Base-by-base conservation (phyloP, 2,329 filamentous ascomycete species). In the Xylaria sp. region DNA sequence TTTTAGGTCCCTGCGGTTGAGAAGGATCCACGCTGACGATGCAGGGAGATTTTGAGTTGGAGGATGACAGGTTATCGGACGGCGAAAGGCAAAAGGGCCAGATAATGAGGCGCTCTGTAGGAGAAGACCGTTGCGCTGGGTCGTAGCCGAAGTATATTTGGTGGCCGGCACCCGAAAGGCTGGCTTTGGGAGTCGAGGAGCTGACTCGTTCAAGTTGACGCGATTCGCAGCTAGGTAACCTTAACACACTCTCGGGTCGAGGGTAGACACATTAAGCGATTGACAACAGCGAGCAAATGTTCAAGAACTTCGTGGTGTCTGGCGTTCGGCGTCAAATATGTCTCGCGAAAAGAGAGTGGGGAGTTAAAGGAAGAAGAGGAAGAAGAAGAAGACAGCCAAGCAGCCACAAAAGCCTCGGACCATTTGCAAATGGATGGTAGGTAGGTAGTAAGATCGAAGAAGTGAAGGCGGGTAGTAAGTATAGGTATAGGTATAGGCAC, bases 51-150 rank as follows among this genome's bases (percentile, higher is more conserved):
- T 48, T 51, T 24, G 51, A 61, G 61, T 59, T 47, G 51, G 24
- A 24, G 30, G 53, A 42, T 45, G 39, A 32, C 51, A 34, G 17
- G 21, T 67, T 59, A 67, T 56, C 47, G 57, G 66, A 65, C 51
- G 42, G 27, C 30, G 56, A 19, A 58, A 66, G 45, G 51, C 42
- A 36, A 48, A 65, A 67, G 65, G 42, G 53, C 30, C 57, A 61
- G 42, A n/a, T 14, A 55, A 45, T 21, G 6, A 30, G 34, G 27
- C 34, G 8, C 32, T 51, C 24, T n/a, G 39, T 14, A 27, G 54
- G 57, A 21, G 65, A 59, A 66, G 66, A 69, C 75, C 73, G 73
- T 75, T 67, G 69, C 68, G 70, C 69, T 74, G 75, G 75, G 74
- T 72, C 73, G 71, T 66, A 56, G 70, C 56, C 63, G 66, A 74